These are phyloP conservation scores for Juglanconis oblonga DNA, from an alignment of 2,329 filamentous ascomycete species.

Conservation along the genomic window DNA sequence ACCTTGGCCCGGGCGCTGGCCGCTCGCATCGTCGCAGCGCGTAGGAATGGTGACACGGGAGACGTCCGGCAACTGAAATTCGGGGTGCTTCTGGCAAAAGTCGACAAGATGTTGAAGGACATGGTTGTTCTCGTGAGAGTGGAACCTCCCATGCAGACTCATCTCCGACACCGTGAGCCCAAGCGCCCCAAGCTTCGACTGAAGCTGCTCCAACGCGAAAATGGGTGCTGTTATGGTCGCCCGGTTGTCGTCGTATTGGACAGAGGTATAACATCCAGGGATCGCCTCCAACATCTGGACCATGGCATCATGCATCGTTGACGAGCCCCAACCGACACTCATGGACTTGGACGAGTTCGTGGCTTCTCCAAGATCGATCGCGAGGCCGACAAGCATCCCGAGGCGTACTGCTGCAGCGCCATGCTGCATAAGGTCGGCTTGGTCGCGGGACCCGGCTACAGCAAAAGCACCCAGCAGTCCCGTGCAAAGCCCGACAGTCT, in stretches of 20 bases:
- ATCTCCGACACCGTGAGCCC: background rate
- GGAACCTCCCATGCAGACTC: background rate
- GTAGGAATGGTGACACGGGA: constrained; percentile 20
- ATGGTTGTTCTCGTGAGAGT: constrained; percentile 7
- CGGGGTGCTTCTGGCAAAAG: constrained; percentile 25
- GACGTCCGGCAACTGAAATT: constrained; percentile 32
- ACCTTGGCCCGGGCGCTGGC: constrained; percentile 17
- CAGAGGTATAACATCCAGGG: background rate
- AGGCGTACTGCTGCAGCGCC: constrained; percentile 36
- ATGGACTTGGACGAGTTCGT: background rate
- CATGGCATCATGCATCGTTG: background rate
- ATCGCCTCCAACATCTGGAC: background rate
- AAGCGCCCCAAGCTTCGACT: background rate
- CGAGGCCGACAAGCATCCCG: constrained; percentile 33
- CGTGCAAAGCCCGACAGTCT: constrained; percentile 2
- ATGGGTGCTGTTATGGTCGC: background rate
- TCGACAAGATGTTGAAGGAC: constrained; percentile 22
- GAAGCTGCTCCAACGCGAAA: background rate
- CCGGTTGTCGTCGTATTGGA: constrained; percentile 1
- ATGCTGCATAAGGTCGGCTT: constrained; percentile 30
- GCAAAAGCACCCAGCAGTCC: background rate
- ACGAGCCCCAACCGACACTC: background rate
- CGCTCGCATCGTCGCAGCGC: constrained; percentile 24
- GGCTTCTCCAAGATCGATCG: constrained; percentile 34
- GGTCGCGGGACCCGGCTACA: background rate